Base-by-base conservation (phyloP, 2,329 filamentous ascomycete genomes). In the Colletotrichum salicis region DNA sequence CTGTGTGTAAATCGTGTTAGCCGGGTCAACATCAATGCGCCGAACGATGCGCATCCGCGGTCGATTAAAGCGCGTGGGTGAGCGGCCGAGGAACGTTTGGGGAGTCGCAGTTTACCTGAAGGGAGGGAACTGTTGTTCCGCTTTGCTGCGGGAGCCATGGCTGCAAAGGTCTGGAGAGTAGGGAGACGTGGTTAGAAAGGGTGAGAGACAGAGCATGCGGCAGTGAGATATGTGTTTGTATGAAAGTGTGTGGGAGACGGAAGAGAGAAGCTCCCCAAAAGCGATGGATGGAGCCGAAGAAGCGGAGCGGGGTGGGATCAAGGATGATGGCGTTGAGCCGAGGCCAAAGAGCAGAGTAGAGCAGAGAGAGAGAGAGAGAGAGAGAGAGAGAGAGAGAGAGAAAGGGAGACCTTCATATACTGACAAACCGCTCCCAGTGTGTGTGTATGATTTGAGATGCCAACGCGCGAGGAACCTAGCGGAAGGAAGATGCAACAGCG, bases 81-180 rank as follows among this genome's bases (percentile, higher is more conserved):
- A 35, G 15, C 8, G 13, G 45, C 51, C 22, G 19, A 13, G 33
- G 2, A 37, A 33, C 24, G 22, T 22, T 29, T n/a, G 24, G 8
- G 27, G 24, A 27, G 60, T 12, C 35, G 24, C 33, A 45, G 75
- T 81, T 71, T 80, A 89, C 87, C 86, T 77, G 82, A 77, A 67
- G 88, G 87, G 65, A 89, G 81, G 73, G 89, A 89, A 84, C 88
- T 91, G 78, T 84, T 90, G 80, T 84, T 87, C 79, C 89, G 83
- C 80, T 82, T 85, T 76, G 83, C 80, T 74, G 85, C 81, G 63
- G 86, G 83, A 57, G 88, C 86, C 88, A 91, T 90, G 79, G 78
- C 78, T 80, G 77, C 76, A 79, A 69, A 35, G 48, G 35, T 67
- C 70, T 72, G 48, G n/a, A 45, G 62, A 51, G 67, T 52, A 55